Evolutionary conservation across 2,329 filamentous ascomycete genomes (phyloP), one percentile per base, ranked within the genome.

Genomic region (Colletotrichum sp.): DNA sequence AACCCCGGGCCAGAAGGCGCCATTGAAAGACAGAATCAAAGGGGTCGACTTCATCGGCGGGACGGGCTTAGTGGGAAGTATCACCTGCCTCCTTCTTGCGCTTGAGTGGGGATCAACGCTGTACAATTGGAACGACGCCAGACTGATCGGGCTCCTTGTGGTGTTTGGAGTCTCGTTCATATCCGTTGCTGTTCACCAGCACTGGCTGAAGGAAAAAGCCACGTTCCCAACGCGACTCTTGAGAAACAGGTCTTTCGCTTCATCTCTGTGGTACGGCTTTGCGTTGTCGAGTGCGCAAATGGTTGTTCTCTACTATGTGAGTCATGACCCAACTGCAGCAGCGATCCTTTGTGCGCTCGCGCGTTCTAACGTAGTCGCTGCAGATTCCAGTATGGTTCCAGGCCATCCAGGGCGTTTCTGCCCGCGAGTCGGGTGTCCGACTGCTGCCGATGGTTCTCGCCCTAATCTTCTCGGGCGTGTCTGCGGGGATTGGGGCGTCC

Each of bases 341-440:
- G 21, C 6, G 24, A n/a, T 47, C 43, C 6, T 4, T 11, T 4
- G 7, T 21, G 18, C n/a, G 43, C 2, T 51, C 11, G 18, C 1
- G 43, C 11, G 43, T 13, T 33, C 29, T 59, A 13, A 59, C 29
- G 7, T 12, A 29, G 29, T 59, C 57, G 57, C 13, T 43, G 16
- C 16, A 83, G 73, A 69, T 86, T 3, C 84, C 85, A 1, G 82
- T 86, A 34, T 87, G 84, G 83, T 87, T 87, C 78, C 85, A 86
- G 75, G 82, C 84, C 6, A 82, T 87, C 11, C 81, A 86, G 43
- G 83, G 82, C n/a, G 81, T 82, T 31, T 80, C 78, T 5, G 82
- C 86, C 0, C 79, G 82, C n/a, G 79, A 82, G 63, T 85, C 84
- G 9, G 84, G 84, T 5, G 81, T 86, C 33, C 80, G 80, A 16